Evolutionary conservation across 148 eudicot genomes (phyloP).

Genomic region (Rheum nobile): DNA sequence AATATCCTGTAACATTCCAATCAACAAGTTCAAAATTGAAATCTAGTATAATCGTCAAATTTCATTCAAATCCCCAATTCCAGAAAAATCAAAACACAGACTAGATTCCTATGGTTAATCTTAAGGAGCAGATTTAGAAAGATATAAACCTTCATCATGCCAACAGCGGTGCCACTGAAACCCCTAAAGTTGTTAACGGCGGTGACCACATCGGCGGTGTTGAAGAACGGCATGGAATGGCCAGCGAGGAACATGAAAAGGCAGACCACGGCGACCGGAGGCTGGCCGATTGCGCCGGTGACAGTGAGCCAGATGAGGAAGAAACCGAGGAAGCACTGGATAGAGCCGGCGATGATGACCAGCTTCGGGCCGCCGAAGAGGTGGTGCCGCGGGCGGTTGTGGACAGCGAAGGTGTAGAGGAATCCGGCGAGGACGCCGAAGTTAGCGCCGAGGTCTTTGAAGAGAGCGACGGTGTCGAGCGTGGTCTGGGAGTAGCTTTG

Average conservation of each 20-base stretch:
- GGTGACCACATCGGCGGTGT: slow-evolving; percentile 81
- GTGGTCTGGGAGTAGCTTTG: slow-evolving; percentile 56
- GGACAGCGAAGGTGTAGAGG: slow-evolving; percentile 34
- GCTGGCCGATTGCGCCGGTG: slow-evolving; percentile 35
- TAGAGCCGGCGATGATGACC: slow-evolving; percentile 52
- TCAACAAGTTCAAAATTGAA: too few species aligned
- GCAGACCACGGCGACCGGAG: slow-evolving; percentile 47
- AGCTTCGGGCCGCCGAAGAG: slow-evolving; percentile 41
- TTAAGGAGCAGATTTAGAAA: neutral
- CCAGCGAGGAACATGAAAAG: slow-evolving; percentile 70
- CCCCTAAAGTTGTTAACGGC: slow-evolving; percentile 62
- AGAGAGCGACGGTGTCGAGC: slow-evolving; percentile 51
- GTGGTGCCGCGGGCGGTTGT: slow-evolving; percentile 7
- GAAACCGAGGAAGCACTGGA: slow-evolving; percentile 70
- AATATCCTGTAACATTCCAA: neutral
- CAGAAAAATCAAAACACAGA: neutral
- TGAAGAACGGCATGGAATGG: slow-evolving; percentile 86
- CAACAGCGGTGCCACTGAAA: slow-evolving; percentile 71
- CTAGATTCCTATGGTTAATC: too few species aligned
- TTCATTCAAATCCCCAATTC: neutral
- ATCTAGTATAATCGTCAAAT: too few species aligned
- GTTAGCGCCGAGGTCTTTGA: slow-evolving; percentile 71
- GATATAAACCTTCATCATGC: slow-evolving; percentile 78
- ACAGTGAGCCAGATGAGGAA: slow-evolving; percentile 72
- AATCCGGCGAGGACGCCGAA: slow-evolving; percentile 49